A percentile compares a stretch with the other conserved stretches of the same genome.
phyloP scores from a whole-genome alignment of 768 basidiomycete genomes.

The Solioccasus polychromus region DNA sequence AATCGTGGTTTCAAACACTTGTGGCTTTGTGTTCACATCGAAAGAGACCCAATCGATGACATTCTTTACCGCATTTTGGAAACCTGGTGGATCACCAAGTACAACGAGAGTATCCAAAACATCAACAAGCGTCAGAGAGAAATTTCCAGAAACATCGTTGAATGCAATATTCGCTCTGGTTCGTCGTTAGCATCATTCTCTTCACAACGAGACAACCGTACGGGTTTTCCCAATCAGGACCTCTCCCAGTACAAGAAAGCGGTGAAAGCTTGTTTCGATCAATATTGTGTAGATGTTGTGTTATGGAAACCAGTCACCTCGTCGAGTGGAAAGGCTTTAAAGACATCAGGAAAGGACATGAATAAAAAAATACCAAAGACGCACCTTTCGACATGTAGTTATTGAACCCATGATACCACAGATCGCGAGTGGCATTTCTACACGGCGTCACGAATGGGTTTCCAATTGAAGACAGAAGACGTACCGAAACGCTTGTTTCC shows the following conservation, averaged over 20 bases:
- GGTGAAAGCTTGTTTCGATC: constrained; percentile 66
- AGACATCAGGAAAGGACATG: constrained; percentile 19
- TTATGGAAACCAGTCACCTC: constrained; percentile 49
- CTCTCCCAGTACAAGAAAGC: constrained; percentile 79
- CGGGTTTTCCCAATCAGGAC: constrained; percentile 86
- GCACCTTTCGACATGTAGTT: constrained; percentile 84
- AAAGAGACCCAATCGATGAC: constrained; percentile 84
- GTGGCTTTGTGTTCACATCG: constrained; percentile 93
- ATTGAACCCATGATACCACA: constrained; percentile 91
- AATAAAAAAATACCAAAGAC: constrained; percentile 9
- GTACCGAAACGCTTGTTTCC: constrained; percentile 57
- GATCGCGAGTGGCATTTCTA: constrained; percentile 68
- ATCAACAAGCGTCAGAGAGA: constrained; percentile 79
- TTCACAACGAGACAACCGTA: constrained; percentile 38
- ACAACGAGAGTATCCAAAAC: constrained; percentile 89
- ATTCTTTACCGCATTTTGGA: constrained; percentile 80
- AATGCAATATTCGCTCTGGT: constrained; percentile 65
- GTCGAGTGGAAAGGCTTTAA: constrained; percentile 77
- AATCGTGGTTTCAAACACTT: constrained; percentile 97
- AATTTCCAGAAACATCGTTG: constrained; percentile 96
- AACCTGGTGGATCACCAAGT: constrained; percentile 73
- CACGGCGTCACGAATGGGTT: constrained; percentile 2
- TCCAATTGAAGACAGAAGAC: constrained; percentile 14
- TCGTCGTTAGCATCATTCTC: constrained; percentile 12
- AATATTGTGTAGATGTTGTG: constrained; percentile 6